A percentile compares a stretch with the other conserved stretches of the same genome.
Evolutionary conservation across 345 rosid species (phyloP).

Genomic region (Psidium guajava): DNA sequence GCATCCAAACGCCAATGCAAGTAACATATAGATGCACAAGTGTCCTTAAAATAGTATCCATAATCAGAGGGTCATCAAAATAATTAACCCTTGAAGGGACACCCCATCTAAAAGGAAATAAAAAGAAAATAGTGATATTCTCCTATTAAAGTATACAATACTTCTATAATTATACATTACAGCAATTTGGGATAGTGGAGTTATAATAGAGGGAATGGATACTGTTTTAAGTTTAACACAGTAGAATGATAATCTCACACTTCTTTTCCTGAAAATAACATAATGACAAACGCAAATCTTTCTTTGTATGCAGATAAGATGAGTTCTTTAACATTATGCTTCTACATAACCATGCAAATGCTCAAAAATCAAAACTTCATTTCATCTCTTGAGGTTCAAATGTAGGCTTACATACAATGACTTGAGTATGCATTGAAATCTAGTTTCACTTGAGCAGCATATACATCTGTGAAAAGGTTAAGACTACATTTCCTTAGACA

Average conservation of each 20-base stretch:
- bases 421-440: neutral
- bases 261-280: neutral
- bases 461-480: neutral
- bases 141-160: neutral
- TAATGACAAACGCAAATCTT: neutral
- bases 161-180: neutral
- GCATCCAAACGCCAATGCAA: neutral
- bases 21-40: too few relatives aligned
- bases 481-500: neutral
- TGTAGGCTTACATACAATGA: neutral
- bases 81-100: neutral
- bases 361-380: neutral
- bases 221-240: neutral
- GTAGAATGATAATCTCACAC: neutral
- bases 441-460: neutral
- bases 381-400: neutral
- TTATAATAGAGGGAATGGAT: neutral
- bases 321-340: neutral
- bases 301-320: neutral
- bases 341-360: neutral
- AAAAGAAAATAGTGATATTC: neutral
- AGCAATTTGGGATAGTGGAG: neutral
- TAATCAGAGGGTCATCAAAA: neutral
- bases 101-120: neutral
- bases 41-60: neutral